phyloP scores from a whole-genome alignment of 2,329 filamentous ascomycete species.

The Fusarium liriodendri region DNA sequence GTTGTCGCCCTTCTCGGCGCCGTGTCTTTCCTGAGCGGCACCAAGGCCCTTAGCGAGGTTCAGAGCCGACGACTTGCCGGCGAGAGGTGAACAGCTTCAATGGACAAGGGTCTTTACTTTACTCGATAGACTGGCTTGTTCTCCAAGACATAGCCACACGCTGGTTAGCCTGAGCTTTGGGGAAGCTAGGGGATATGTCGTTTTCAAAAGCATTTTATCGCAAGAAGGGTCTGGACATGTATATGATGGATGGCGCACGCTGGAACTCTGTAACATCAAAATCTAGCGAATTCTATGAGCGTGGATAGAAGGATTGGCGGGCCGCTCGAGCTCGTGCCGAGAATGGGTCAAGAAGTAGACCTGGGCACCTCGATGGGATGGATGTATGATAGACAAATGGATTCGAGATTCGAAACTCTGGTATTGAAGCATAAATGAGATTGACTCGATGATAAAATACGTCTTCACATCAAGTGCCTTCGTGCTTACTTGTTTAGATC shows the following conservation, averaged over 20 bases:
- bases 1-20: slow-evolving; percentile 74
- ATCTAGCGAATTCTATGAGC: slow-evolving; percentile 6
- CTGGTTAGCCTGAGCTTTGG: neutral
- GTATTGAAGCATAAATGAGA: neutral
- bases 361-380: slow-evolving; percentile 3
- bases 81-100: slow-evolving; percentile 58
- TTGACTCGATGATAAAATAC: neutral
- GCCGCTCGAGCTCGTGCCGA: neutral
- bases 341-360: neutral
- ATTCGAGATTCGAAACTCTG: neutral
- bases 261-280: slow-evolving; percentile 11
- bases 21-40: slow-evolving; percentile 86
- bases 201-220: slow-evolving; percentile 1
- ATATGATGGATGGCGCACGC: slow-evolving; percentile 1
- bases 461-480: neutral
- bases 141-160: neutral
- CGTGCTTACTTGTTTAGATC: neutral
- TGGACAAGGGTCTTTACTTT: slow-evolving; percentile 6
- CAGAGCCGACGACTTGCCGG: slow-evolving; percentile 87
- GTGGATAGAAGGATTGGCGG: neutral
- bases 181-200: neutral
- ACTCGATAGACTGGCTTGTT: slow-evolving; percentile 15
- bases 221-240: neutral
- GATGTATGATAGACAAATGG: slow-evolving; percentile 27
- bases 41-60: slow-evolving; percentile 90